Evolutionary conservation across 192 early-diverging fungal genomes (phyloP).

Genomic region (Haplosporangium gracile): DNA sequence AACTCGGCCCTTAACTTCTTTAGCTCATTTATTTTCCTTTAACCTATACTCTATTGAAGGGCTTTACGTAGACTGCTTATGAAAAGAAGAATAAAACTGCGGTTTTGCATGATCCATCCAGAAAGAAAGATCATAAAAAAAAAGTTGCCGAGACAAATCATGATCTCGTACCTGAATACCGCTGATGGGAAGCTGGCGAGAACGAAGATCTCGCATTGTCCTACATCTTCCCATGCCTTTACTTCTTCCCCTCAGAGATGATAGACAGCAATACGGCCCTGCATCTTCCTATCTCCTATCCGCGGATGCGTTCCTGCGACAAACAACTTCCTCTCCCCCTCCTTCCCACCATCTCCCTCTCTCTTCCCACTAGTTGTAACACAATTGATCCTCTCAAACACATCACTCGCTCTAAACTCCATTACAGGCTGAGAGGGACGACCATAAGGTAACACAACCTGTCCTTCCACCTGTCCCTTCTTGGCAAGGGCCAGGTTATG

Average conservation of each 20-base stretch:
- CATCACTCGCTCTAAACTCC: slow-evolving; percentile 29
- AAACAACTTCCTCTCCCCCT: slow-evolving; percentile 16
- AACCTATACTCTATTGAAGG: too few species aligned
- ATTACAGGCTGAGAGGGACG: slow-evolving; percentile 28
- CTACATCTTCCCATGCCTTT: not conserved
- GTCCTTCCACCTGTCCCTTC: not conserved
- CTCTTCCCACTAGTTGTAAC: slow-evolving; percentile 14
- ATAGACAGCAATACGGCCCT: slow-evolving; percentile 47
- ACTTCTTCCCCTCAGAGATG: slow-evolving; percentile 6
- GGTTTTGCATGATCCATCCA: too few species aligned
- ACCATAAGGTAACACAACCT: slow-evolving; percentile 8
- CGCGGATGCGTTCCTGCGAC: slow-evolving; percentile 42
- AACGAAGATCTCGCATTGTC: too few species aligned
- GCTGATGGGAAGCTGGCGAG: too few species aligned
- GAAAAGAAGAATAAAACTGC: too few species aligned
- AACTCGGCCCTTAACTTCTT: too few species aligned
- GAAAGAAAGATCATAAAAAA: too few species aligned
- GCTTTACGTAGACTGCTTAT: too few species aligned
- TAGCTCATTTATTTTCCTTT: too few species aligned
- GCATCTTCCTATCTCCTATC: slow-evolving; percentile 39
- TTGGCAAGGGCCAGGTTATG: not conserved
- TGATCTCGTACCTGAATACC: too few species aligned
- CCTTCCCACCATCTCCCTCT: not conserved
- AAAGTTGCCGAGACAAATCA: too few species aligned
- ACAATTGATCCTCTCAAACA: slow-evolving; percentile 53